Evolutionary conservation across 352 stramenopile species (phyloP), one percentile per base, ranked within the genome.

Genomic region (Pythium coloratum): DNA sequence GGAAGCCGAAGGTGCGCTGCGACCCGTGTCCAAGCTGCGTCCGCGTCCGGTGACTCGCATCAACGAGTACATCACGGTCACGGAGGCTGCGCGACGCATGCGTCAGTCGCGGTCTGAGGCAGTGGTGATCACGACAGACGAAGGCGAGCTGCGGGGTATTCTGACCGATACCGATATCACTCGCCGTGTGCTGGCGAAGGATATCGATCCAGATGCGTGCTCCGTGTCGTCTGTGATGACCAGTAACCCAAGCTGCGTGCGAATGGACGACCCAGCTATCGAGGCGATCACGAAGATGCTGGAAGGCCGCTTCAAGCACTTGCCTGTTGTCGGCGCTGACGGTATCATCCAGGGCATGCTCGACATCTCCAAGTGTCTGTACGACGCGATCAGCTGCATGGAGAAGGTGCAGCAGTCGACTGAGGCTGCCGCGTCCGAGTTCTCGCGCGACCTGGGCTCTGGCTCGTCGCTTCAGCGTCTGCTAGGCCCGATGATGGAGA

Each of bases 241-340:
- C 3, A 84, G 70, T 13, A 90, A 91, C 54, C 89, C 89, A 26
- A 89, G 73, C 40, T 96, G 85, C 38, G 88, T 96, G 46, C 84
- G 77, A 32, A 86, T 83, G 66, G 84, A 93, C 14, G 89, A 96
- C 56, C 86, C 80, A 33, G 89, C 89, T 0, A 93, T 93, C 30
- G 84, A 95, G 66, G 88, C 89, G 18, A 92, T 96, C 55, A 95
- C 87, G 0, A 91, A 94, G 70, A 96, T 96, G 89, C 77, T 95
- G 4, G 84, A 95, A 71, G 88, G 88, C 9, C 84, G 85, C 12
- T 95, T 95, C 67, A 96, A 95, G 64, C 87, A 96, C 67, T 73
- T 96, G 64, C 89, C 89, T 0, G 85, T 96, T 7, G 76, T 95
- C 14, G 86, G 82, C 26, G 64, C 72, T 0, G 82, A 94, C 36